Evolutionary conservation across 495 filamentous ascomycete species (phyloP), one percentile per base, ranked within the genome.

Genomic region (Trichoderma gamsii): DNA sequence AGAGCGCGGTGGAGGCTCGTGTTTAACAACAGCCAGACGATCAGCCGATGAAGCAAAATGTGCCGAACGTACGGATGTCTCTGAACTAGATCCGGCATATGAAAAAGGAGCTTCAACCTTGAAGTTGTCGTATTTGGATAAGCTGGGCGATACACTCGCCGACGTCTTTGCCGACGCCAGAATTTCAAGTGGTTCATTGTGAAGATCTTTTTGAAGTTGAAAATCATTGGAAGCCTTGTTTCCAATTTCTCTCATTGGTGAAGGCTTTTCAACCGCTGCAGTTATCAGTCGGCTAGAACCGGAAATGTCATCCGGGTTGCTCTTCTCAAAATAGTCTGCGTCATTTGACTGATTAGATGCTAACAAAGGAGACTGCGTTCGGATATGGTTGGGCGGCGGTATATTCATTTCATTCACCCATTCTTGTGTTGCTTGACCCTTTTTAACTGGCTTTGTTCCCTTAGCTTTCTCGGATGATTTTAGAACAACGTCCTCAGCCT

Each of bases 1-100:
- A 0, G 93, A 93, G 64, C 93, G 84, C 23, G 89, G 86, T 18
- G 90, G 91, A 29, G 93, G 93, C 64, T 89, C 82, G 74, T 97
- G 92, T 69, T 84, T 88, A 76, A 76, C 89, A 70, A 67, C 29
- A 4, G 29, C 82, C 74, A 76, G 85, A 76, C 71, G 86, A 64
- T 82, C 79, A 18, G 79, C 72, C 41, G 76, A 73, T 67, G 83
- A 74, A 2, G 89, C 87, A 70, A 97, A 97, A 68, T 88, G 90
- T 18, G 92, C 85, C 41, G 88, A 89, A 64, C 92, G 84, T 16
- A 83, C 65, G 27, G 65, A 46, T n/a, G 41, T 29, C 44, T 66
- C 65, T 66, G 65, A 66, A 23, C 56, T 25, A 16, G 56, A 61
- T 32, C 56, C 56, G 16, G 56, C 23, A 32, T 61, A 32, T 12